Conservation (phyloP, 352 stramenopile genomes). For the Phytophthora chlamydospora region DNA sequence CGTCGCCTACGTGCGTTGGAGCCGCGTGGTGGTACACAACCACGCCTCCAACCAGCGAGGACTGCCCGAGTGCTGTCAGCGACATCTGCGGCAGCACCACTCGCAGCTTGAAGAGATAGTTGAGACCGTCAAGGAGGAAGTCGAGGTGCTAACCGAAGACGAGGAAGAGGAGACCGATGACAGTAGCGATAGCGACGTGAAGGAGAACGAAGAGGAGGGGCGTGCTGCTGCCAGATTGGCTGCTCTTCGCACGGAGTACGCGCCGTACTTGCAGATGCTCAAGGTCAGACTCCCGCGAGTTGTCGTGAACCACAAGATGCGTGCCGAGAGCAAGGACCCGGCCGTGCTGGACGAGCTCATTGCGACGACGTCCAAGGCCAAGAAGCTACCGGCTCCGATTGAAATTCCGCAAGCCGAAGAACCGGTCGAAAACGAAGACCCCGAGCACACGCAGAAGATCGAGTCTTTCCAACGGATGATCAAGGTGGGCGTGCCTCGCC, state of each 20-base stretch:
- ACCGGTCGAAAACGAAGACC: constrained; percentile 40
- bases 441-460: constrained; percentile 51
- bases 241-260: constrained; percentile 33
- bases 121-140: constrained; percentile 9
- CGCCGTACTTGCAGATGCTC: constrained; percentile 80
- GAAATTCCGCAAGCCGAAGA: constrained; percentile 32
- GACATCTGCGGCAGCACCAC: constrained; percentile 17
- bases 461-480: constrained; percentile 72
- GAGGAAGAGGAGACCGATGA: constrained; percentile 4
- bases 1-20: constrained; percentile 52
- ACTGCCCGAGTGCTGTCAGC: constrained; percentile 24
- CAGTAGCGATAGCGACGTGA: background rate
- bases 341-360: constrained; percentile 62
- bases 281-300: constrained; percentile 72
- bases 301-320: constrained; percentile 81
- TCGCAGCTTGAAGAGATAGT: background rate
- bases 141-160: background rate
- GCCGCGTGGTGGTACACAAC: constrained; percentile 35
- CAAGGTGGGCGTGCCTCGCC: constrained; percentile 63
- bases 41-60: constrained; percentile 30
- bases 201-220: constrained; percentile 25
- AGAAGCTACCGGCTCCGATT: constrained; percentile 42
- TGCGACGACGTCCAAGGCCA: constrained; percentile 29
- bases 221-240: constrained; percentile 16
- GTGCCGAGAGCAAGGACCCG: constrained; percentile 59